Evolutionary conservation across 2,329 filamentous ascomycete genomes (phyloP).

Genomic region (Didymella glomerata): DNA sequence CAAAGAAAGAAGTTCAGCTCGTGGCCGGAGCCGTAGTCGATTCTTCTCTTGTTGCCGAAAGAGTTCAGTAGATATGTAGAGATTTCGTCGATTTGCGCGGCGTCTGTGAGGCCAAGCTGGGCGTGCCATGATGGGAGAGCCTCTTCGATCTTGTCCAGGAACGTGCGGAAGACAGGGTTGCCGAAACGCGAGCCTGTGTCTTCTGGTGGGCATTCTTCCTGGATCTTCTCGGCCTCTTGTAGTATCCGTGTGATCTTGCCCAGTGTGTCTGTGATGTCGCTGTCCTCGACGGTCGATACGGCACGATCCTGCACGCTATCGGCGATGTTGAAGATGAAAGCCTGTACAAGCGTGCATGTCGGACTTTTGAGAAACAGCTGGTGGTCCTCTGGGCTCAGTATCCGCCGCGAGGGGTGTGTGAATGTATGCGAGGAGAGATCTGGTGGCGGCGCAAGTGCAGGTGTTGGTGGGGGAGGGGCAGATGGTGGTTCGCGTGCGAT

Average conservation of each 20-base stretch:
- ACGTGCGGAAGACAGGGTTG: slow-evolving; percentile 87
- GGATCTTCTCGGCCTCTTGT: slow-evolving; percentile 70
- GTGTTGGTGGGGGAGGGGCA: slow-evolving; percentile 76
- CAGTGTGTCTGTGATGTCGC: slow-evolving; percentile 68
- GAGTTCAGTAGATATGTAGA: slow-evolving; percentile 82
- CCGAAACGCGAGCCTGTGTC: slow-evolving; percentile 94
- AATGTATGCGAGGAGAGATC: slow-evolving; percentile 69
- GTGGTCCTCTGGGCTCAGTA: slow-evolving; percentile 82
- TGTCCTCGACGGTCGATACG: slow-evolving; percentile 66
- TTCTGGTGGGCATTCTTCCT: slow-evolving; percentile 76
- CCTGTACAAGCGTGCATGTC: slow-evolving; percentile 76
- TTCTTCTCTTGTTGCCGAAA: slow-evolving; percentile 80
- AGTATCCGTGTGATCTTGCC: slow-evolving; percentile 74
- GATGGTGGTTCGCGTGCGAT: slow-evolving; percentile 32
- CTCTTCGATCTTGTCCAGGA: slow-evolving; percentile 71
- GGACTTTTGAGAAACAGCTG: slow-evolving; percentile 80
- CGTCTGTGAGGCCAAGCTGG: slow-evolving; percentile 62
- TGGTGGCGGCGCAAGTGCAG: slow-evolving; percentile 73
- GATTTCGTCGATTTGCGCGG: slow-evolving; percentile 71
- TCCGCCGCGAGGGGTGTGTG: slow-evolving; percentile 75
- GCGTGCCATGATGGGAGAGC: slow-evolving; percentile 69
- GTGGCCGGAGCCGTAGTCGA: slow-evolving; percentile 97
- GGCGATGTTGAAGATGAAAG: slow-evolving; percentile 86
- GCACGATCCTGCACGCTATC: slow-evolving; percentile 79
- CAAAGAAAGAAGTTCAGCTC: slow-evolving; percentile 97